phyloP scores from a whole-genome alignment of 2,329 filamentous ascomycete species.

The Alternaria triticimaculans region DNA sequence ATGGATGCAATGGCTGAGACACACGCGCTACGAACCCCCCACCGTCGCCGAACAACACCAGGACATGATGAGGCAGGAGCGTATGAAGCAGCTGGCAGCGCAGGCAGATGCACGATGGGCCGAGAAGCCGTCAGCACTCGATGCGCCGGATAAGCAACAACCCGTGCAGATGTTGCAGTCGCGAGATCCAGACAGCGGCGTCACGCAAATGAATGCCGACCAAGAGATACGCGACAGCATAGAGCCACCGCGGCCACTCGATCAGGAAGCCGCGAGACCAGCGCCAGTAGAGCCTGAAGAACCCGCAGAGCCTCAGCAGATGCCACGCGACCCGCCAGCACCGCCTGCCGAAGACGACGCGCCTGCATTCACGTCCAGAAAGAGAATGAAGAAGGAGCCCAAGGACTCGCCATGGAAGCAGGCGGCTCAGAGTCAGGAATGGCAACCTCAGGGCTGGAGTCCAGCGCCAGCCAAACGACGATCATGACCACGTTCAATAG shows the following conservation, averaged over 20 bases:
- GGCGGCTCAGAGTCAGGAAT: constrained; percentile 50
- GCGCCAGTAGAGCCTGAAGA: constrained; percentile 6
- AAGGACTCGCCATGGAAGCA: constrained; percentile 52
- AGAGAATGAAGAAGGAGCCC: constrained; percentile 34
- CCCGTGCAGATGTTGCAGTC: constrained; percentile 54
- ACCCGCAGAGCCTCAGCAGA: constrained; percentile 1
- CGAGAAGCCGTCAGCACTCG: constrained; percentile 64
- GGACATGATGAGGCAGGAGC: constrained; percentile 63
- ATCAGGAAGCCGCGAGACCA: constrained; percentile 4
- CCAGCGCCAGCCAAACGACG: constrained; percentile 49
- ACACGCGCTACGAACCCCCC: constrained; percentile 64
- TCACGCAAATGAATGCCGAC: constrained; percentile 40
- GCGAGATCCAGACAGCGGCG: constrained; percentile 51
- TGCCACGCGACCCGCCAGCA: constrained; percentile 31
- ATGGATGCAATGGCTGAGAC: constrained; percentile 73
- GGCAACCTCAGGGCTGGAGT: constrained; percentile 56
- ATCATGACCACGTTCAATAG: constrained; percentile 4
- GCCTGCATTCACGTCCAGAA: constrained; percentile 27
- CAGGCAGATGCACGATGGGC: constrained; percentile 68
- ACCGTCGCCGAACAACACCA: constrained; percentile 64
- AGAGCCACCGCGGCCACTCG: constrained; percentile 7
- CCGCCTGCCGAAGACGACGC: constrained; percentile 10
- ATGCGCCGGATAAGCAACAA: constrained; percentile 60
- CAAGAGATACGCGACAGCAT: constrained; percentile 40
- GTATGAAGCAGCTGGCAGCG: constrained; percentile 65